Evolutionary conservation across 306 rosid genomes (phyloP).

Genomic region (Casuarina glauca): DNA sequence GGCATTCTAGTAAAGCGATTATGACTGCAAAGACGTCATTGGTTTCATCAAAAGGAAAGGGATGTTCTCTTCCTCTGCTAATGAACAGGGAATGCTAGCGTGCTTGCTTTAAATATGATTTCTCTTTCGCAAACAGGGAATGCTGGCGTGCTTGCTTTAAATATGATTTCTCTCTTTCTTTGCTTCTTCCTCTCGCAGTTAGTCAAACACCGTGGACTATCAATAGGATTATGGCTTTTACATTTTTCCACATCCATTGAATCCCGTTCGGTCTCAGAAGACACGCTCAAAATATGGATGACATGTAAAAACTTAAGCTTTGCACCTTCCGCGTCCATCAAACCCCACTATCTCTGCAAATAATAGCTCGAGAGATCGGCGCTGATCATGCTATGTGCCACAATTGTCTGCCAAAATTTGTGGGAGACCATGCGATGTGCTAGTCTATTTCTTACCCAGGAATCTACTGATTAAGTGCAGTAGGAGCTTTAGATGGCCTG

Average conservation of each 20-base stretch:
- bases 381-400: too few relatives aligned
- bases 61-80: background rate
- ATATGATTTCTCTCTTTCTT: background rate
- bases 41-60: background rate
- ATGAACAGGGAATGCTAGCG: background rate
- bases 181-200: background rate
- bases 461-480: too few relatives aligned
- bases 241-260: slow-evolving; percentile 29
- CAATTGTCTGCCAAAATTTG: too few relatives aligned
- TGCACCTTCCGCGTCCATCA: background rate
- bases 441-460: too few relatives aligned
- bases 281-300: too few relatives aligned
- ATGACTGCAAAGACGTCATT: background rate
- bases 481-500: too few relatives aligned
- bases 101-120: too few relatives aligned
- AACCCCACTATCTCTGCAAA: background rate
- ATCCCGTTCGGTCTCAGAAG: background rate
- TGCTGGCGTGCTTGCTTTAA: too few relatives aligned
- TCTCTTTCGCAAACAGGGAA: too few relatives aligned
- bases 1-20: background rate
- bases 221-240: background rate
- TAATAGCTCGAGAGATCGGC: background rate
- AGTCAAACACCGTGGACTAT: slow-evolving; percentile 30
- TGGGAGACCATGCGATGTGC: too few relatives aligned
- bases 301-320: background rate